Base-by-base conservation (phyloP, 2,329 filamentous ascomycete species). In the Pseudogymnoascus sp. region DNA sequence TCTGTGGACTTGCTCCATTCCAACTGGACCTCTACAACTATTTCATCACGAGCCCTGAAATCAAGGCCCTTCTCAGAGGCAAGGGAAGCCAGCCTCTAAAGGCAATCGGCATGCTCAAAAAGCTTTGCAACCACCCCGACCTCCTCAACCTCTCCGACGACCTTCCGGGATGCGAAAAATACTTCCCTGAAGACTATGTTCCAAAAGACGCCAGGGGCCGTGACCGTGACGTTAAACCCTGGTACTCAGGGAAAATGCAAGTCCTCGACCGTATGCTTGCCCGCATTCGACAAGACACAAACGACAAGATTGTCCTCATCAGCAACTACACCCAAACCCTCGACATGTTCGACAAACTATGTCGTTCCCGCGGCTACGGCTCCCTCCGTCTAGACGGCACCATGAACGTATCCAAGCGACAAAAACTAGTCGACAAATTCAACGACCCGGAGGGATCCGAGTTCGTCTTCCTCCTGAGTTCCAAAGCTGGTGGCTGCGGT, bases 301-400 rank as follows among this genome's bases (percentile, higher is more conserved):
- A 96, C 69, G 94, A 99, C 81, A 99, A 99, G 75, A 99, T 99
- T 69, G 94, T 99, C 11, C 84, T 99, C 62, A 99, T 99, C 74
- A 96, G 91, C 74, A 99, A 99, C 72, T 99, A 97, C 75, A 99
- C 94, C 0, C 89, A 94, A 68, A 99, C 94, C 0, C 82, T 99
- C 3, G 94, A 99, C 73, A 81, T 99, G 2, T 97, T 99, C 71
- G 92, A 96, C 67, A 87, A 86, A 64, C 82, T 99, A 7, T 99
- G 94, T 72, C 90, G 93, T 41, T 83, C 85, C 61, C 89, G 92
- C 14, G 83, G 81, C 2, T 99, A 99, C 70, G 93, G 93, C 39
- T 89, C 81, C 67, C 81, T 99, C 59, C 88, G 94, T 28, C 86
- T 99, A 3, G 94, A 99, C 70, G 94, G 95, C 47, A 96, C 90